Base-by-base conservation (phyloP, 1,139 yeast genomes). In the Kodamaea sp. region DNA sequence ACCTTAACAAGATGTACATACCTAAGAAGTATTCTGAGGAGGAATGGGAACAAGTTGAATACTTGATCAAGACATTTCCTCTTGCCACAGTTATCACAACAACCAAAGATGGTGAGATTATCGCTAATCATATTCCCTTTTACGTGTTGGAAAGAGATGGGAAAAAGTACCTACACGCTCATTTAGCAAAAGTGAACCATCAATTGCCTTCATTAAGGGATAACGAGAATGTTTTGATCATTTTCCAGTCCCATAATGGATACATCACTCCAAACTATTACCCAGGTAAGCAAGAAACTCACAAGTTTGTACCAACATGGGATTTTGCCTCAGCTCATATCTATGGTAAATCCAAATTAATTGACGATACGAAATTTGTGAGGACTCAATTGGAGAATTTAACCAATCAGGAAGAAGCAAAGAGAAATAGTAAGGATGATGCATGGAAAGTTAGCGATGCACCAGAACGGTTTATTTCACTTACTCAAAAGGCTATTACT, bases 281-380 rank as follows among this genome's bases (percentile, higher is more conserved):
- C 52, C 74, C 78, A 2, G 67, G 71, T 2, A 81, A 82, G 58
- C 63, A 69, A 46, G 70, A 69, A 36, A 76, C 82, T 24, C 84
- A 79, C 45, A 81, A 79, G 50, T 73, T 69, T 30, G 89, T 81
- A 7, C 87, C 88, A 8, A 82, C 89, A 0, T 82, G 88, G 89
- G 82, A 78, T 56, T 82, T 77, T 60, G 80, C 78, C 2, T 62
- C 78, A 4, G 81, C 77, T 29, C 87, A 82, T 51, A 67, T 76
- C 31, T 64, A 75, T 40, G 88, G 88, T 3, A 69, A 57, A 32
- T 71, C 84, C 7, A 63, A 46, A 12, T 55, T 82, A 8, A 56
- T 76, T 12, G 73, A 67, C 36, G 79, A 75, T 43, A 57, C 62
- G 9, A 70, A 65, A 9, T 78, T 75, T 64, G 69, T 79, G 5